Conservation (phyloP, 106 monocot species). For the Acanthochlamys bracteata region DNA sequence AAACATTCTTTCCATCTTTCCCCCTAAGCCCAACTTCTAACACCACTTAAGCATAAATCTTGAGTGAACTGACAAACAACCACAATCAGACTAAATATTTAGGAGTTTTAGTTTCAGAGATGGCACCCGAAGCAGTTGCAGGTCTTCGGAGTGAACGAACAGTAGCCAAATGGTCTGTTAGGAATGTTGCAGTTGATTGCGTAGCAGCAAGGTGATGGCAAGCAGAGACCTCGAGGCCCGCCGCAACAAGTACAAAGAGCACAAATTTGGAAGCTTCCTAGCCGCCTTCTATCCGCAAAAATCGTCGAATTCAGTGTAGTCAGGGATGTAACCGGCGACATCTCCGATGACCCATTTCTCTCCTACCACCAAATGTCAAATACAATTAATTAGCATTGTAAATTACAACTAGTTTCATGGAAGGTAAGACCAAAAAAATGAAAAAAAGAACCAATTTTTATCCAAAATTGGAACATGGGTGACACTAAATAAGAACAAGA, state of each 20-base stretch:
- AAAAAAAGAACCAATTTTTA: too few species aligned
- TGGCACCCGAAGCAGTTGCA: constrained; percentile 88
- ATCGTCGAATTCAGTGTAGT: constrained; percentile 3
- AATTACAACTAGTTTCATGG: too few species aligned
- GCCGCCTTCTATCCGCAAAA: constrained; percentile 32
- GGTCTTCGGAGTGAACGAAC: constrained; percentile 80
- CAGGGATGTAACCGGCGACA: constrained; percentile 12
- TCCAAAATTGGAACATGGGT: neutral
- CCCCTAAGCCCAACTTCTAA: neutral
- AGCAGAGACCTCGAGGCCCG: constrained; percentile 57
- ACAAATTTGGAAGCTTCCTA: constrained; percentile 77
- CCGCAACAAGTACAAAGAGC: constrained; percentile 95
- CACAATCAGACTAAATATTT: too few species aligned
- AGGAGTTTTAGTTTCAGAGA: constrained; percentile 15
- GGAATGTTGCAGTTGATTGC: constrained; percentile 98
- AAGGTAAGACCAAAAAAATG: too few species aligned
- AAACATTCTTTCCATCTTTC: neutral
- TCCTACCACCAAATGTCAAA: neutral
- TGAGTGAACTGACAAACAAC: neutral
- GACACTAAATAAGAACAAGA: neutral
- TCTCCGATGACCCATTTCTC: constrained; percentile 7
- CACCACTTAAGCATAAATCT: neutral
- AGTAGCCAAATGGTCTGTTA: constrained; percentile 88
- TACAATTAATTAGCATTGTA: neutral
- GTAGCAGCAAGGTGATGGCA: constrained; percentile 95